phyloP scores from a whole-genome alignment of 192 early-diverging fungal species.

The Lobosporangium transversale region DNA sequence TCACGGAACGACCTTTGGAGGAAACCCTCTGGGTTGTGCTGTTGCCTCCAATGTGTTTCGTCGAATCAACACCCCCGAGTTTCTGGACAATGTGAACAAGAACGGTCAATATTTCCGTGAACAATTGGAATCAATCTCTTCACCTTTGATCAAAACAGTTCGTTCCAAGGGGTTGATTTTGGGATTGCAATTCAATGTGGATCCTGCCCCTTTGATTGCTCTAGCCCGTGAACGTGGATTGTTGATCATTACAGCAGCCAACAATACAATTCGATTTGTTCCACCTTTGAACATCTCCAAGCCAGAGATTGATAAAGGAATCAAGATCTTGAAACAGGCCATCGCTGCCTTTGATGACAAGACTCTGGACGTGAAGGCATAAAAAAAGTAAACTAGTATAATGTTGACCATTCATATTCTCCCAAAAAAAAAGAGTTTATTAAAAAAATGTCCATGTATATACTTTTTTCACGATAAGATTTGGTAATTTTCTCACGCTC shows the following conservation, averaged over 20 bases:
- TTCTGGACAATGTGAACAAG: conserved; percentile 75
- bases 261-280: conserved; percentile 92
- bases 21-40: conserved; percentile 89
- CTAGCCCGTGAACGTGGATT: conserved; percentile 85
- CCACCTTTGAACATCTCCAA: conserved; percentile 87
- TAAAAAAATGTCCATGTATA: too few species aligned
- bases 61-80: conserved; percentile 74
- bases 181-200: conserved; percentile 82
- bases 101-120: conserved; percentile 72
- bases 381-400: too few species aligned
- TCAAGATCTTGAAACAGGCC: conserved; percentile 76
- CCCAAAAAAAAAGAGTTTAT: too few species aligned
- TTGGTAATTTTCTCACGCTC: too few species aligned
- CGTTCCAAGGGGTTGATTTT: conserved; percentile 90
- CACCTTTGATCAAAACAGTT: conserved; percentile 74
- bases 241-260: conserved; percentile 86
- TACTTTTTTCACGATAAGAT: too few species aligned
- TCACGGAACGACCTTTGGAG: conserved; percentile 99
- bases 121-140: conserved; percentile 58
- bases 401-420: too few species aligned
- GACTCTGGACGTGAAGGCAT: conserved; percentile 35
- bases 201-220: conserved; percentile 75
- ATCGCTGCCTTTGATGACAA: conserved; percentile 52
- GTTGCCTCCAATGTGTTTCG: conserved; percentile 81
- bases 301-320: conserved; percentile 80